These are phyloP conservation scores for Aspergillus sp. DNA, from an alignment of 2,329 filamentous ascomycete species.

Conservation along the genomic window DNA sequence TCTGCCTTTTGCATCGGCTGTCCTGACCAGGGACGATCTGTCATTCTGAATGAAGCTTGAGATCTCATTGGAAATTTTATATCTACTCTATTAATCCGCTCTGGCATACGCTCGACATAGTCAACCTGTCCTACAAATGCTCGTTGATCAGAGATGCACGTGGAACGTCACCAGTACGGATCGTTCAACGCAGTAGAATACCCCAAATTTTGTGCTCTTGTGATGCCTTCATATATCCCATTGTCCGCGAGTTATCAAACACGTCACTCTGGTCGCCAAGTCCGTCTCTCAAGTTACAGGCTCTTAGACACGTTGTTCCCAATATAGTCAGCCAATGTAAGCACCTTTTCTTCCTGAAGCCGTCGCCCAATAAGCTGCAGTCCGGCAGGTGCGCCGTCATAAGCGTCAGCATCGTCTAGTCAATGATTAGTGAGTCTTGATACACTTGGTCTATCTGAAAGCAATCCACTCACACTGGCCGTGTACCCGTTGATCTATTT, in stretches of 20 bases:
- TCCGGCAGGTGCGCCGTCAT: constrained; percentile 49
- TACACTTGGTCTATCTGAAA: background rate
- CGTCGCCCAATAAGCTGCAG: constrained; percentile 51
- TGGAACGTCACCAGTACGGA: background rate
- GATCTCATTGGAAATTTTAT: too few relatives aligned
- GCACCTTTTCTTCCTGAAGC: constrained; percentile 53
- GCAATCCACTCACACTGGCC: constrained; percentile 47
- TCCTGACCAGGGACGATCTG: too few relatives aligned
- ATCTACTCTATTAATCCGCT: background rate
- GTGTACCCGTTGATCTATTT: constrained; percentile 46
- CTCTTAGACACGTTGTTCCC: constrained; percentile 13
- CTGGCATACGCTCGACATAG: background rate
- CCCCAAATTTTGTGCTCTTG: background rate
- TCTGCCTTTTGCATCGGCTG: background rate
- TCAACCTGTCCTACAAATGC: too few relatives aligned
- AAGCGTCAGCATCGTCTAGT: constrained; percentile 50
- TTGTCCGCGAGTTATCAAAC: background rate
- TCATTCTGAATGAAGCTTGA: too few relatives aligned
- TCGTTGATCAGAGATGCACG: too few relatives aligned
- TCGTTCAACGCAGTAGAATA: background rate
- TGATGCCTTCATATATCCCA: too few relatives aligned
- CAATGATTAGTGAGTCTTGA: constrained; percentile 5
- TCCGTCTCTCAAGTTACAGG: background rate
- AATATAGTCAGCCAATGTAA: constrained; percentile 46
- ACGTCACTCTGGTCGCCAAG: background rate